Conservation (phyloP, 805 yeast genomes). For the Myxozyma neotropica region DNA sequence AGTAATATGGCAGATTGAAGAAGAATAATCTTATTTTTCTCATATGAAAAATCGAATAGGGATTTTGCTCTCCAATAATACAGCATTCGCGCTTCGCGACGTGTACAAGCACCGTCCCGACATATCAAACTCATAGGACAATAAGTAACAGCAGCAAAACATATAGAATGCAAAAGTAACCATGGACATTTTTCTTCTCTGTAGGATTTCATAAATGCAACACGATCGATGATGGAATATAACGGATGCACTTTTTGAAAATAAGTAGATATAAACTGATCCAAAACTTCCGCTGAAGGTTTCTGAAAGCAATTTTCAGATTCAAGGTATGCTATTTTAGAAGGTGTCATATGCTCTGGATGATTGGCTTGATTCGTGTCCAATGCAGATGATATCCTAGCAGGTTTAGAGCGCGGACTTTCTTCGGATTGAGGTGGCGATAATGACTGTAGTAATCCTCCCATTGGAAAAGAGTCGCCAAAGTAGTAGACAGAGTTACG, state of each 20-base stretch:
- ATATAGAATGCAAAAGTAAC: conserved; percentile 22
- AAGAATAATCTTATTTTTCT: conserved; percentile 18
- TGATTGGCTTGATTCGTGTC: neutral
- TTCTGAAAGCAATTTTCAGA: conserved; percentile 15
- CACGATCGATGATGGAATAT: conserved; percentile 24
- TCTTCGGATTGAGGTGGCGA: neutral
- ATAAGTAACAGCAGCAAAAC: conserved; percentile 23
- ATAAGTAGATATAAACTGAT: conserved; percentile 16
- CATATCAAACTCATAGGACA: conserved; percentile 11
- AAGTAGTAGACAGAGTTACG: too few relatives aligned
- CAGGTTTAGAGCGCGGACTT: neutral
- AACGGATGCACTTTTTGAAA: conserved; percentile 26
- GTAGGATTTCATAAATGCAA: conserved; percentile 13
- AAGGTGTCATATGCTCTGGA: conserved; percentile 15
- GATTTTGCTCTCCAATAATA: conserved; percentile 26
- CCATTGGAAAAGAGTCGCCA: too few relatives aligned
- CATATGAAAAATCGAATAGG: conserved; percentile 25
- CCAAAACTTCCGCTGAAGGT: conserved; percentile 12
- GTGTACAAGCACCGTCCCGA: conserved; percentile 3
- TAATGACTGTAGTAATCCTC: conserved; percentile 4
- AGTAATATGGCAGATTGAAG: conserved; percentile 19
- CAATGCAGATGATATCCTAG: conserved; percentile 5
- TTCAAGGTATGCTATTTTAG: conserved; percentile 13
- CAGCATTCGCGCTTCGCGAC: conserved; percentile 27
- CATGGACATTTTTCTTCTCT: conserved; percentile 11